Percentiles rank a stretch among this genome's conserved stretches.
phyloP scores from a whole-genome alignment of 2,329 filamentous ascomycete species.

The Alternaria conjuncta region DNA sequence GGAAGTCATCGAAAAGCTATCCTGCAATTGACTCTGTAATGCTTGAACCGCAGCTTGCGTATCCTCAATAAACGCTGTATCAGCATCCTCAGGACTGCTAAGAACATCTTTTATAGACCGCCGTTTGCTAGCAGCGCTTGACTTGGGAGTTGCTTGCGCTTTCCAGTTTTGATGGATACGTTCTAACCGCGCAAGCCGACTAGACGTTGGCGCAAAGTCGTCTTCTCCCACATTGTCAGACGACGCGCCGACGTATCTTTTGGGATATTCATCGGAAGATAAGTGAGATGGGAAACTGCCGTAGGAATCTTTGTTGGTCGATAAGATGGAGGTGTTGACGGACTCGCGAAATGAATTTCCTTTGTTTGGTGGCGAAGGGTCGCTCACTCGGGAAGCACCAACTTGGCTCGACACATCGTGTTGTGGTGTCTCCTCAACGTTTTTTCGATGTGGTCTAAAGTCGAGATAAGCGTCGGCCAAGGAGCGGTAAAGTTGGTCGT shows the following conservation, averaged over 20 bases:
- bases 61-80: constrained; percentile 49
- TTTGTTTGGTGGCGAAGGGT: not conserved
- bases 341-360: not conserved
- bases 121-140: constrained; percentile 3
- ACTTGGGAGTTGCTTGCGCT: constrained; percentile 14
- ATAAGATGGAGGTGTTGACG: constrained; percentile 9
- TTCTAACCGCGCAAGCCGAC: constrained; percentile 37
- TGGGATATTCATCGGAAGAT: constrained; percentile 13
- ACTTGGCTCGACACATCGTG: not conserved
- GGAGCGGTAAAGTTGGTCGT: constrained; percentile 51
- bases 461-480: constrained; percentile 51
- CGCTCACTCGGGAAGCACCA: not conserved
- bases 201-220: constrained; percentile 17
- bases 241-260: not conserved
- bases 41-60: constrained; percentile 52
- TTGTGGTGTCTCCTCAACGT: not conserved
- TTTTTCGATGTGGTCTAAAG: constrained; percentile 35
- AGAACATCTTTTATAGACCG: not conserved
- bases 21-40: constrained; percentile 51
- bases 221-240: not conserved
- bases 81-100: constrained; percentile 5
- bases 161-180: constrained; percentile 34
- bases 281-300: constrained; percentile 43
- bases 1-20: constrained; percentile 26
- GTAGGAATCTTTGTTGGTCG: constrained; percentile 37